phyloP scores from a whole-genome alignment of 305 asterid genomes.

The Fraxinus paxiana region DNA sequence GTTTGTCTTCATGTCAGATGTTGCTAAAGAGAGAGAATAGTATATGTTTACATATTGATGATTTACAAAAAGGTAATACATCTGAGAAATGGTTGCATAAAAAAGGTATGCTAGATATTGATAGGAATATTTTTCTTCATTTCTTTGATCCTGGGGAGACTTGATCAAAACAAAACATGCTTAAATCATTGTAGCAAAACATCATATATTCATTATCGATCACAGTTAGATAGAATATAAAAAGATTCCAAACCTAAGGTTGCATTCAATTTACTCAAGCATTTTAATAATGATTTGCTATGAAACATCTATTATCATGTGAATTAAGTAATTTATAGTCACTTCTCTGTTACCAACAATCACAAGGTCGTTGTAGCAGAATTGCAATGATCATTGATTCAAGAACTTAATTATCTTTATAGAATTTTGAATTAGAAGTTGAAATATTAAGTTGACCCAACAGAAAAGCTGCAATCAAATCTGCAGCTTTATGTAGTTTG shows the following conservation, averaged over 20 bases:
- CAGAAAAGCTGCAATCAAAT: not conserved
- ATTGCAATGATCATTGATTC: not conserved
- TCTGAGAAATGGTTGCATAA: not conserved
- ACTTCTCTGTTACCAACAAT: not conserved
- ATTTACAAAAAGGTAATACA: not conserved
- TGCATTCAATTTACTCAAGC: not conserved
- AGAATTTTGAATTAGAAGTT: not conserved
- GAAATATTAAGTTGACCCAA: not conserved
- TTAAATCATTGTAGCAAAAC: not conserved
- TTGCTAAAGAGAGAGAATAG: not conserved
- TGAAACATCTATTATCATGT: not conserved
- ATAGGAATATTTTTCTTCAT: not conserved
- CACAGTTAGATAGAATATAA: not conserved
- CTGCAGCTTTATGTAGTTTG: not conserved
- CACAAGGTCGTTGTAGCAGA: not conserved
- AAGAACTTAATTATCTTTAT: not conserved
- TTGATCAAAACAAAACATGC: not conserved
- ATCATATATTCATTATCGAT: not conserved
- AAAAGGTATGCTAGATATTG: not conserved
- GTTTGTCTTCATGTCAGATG: not conserved
- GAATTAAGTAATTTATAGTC: not conserved
- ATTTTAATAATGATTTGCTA: not conserved
- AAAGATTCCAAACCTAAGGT: not conserved
- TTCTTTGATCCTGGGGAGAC: not conserved
- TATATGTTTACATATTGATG: not conserved